phyloP scores from a whole-genome alignment of 2,329 filamentous ascomycete genomes.

The Periconia digitata region DNA sequence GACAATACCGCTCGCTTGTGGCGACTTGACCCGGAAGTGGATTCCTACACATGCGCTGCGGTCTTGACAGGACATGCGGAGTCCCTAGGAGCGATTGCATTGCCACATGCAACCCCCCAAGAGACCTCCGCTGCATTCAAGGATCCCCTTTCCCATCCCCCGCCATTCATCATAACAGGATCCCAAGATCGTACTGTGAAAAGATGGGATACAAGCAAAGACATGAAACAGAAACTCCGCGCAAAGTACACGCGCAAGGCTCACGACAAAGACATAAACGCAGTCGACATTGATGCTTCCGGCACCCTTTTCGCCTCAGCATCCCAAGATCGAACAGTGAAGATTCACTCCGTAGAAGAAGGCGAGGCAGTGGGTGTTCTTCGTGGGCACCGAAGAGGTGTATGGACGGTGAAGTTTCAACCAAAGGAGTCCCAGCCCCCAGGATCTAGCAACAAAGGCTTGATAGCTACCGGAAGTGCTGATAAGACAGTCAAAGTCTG shows the following conservation, averaged over 20 bases:
- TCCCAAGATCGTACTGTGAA: constrained; percentile 96
- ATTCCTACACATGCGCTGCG: constrained; percentile 77
- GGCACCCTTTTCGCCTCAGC: constrained; percentile 89
- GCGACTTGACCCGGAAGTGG: constrained; percentile 75
- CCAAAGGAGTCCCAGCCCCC: constrained; percentile 69
- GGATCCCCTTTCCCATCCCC: constrained; percentile 77
- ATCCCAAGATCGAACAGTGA: constrained; percentile 94
- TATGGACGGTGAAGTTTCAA: constrained; percentile 93
- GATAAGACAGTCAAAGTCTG: constrained; percentile 97
- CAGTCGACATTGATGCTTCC: constrained; percentile 76
- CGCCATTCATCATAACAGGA: constrained; percentile 82
- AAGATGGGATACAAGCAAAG: constrained; percentile 73
- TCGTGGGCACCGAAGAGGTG: constrained; percentile 87
- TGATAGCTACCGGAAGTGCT: constrained; percentile 86
- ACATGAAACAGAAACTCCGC: constrained; percentile 58
- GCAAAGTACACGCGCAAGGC: constrained; percentile 89
- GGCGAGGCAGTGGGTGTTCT: constrained; percentile 91
- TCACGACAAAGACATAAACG: constrained; percentile 98
- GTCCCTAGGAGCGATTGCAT: constrained; percentile 84
- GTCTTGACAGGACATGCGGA: constrained; percentile 91
- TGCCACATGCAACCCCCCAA: constrained; percentile 71
- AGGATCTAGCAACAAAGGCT: constrained; percentile 68
- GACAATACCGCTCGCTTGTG: constrained; percentile 93
- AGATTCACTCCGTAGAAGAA: constrained; percentile 90
- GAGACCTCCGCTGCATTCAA: constrained; percentile 69